Percentiles rank a stretch among this genome's conserved stretches.
Evolutionary conservation across 768 basidiomycete genomes (phyloP).

Genomic region (Suillus variegatus): DNA sequence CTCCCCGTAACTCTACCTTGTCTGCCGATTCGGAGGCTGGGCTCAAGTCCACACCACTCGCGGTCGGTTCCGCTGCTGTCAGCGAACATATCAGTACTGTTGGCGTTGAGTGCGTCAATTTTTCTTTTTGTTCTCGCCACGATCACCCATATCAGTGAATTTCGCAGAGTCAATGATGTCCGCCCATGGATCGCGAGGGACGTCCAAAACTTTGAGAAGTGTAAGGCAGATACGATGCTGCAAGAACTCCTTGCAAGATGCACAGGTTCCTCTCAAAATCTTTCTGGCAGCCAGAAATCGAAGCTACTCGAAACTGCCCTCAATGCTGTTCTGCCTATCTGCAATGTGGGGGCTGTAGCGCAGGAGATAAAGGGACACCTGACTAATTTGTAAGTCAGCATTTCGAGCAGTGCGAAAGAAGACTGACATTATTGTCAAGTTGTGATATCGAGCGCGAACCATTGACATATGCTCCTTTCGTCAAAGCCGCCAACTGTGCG

Average conservation of each 20-base stretch:
- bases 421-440: background rate
- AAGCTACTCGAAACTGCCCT: background rate
- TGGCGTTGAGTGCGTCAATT: background rate
- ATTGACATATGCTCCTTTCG: background rate
- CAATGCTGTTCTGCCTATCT: background rate
- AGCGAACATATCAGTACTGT: background rate
- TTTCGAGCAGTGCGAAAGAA: background rate
- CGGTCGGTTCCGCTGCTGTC: background rate
- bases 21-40: background rate
- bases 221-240: background rate
- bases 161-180: background rate
- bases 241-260: background rate
- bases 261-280: background rate
- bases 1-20: background rate
- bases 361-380: background rate
- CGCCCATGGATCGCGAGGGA: background rate
- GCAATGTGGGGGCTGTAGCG: background rate
- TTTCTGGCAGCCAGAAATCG: background rate
- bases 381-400: background rate
- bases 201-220: background rate
- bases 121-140: background rate
- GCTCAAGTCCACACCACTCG: constrained; percentile 1
- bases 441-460: background rate
- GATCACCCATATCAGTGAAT: too few species aligned
- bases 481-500: background rate